Percentiles rank a stretch among this genome's conserved stretches.
Evolutionary conservation across 2,329 filamentous ascomycete genomes (phyloP).

Genomic region (Lasiodiplodia theobromae): DNA sequence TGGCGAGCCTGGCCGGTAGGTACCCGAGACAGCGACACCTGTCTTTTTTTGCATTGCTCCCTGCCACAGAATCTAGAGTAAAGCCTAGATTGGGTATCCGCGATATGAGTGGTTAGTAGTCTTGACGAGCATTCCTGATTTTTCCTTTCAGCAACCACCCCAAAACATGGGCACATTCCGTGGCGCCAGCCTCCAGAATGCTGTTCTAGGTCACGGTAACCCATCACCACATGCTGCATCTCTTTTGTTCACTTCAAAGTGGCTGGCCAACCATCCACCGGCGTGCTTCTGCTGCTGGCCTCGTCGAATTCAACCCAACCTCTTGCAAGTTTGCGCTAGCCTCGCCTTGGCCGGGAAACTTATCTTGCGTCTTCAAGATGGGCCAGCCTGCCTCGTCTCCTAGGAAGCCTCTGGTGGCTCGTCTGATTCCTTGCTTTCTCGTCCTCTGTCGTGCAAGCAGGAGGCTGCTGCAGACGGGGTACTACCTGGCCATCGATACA

Average conservation of each 20-base stretch:
- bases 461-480: neutral
- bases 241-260: neutral
- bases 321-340: constrained; percentile 15
- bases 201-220: neutral
- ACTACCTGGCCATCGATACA: neutral
- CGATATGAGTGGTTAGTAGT: constrained; percentile 9
- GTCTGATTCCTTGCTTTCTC: constrained; percentile 22
- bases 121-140: neutral
- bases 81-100: neutral
- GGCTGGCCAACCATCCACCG: constrained; percentile 13
- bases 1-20: neutral
- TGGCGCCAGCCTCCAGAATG: constrained; percentile 12
- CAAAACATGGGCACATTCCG: constrained; percentile 17
- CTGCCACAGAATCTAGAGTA: neutral
- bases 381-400: constrained; percentile 17
- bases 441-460: constrained; percentile 2
- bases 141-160: neutral
- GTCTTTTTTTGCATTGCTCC: constrained; percentile 1
- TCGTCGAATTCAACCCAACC: constrained; percentile 16
- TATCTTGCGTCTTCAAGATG: constrained; percentile 24
- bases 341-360: neutral
- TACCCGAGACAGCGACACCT: neutral
- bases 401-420: constrained; percentile 9
- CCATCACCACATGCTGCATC: neutral
- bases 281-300: constrained; percentile 4